These are phyloP conservation scores for Cotoneaster glaucophyllus DNA, from an alignment of 306 rosid genomes.

Conservation along the genomic window DNA sequence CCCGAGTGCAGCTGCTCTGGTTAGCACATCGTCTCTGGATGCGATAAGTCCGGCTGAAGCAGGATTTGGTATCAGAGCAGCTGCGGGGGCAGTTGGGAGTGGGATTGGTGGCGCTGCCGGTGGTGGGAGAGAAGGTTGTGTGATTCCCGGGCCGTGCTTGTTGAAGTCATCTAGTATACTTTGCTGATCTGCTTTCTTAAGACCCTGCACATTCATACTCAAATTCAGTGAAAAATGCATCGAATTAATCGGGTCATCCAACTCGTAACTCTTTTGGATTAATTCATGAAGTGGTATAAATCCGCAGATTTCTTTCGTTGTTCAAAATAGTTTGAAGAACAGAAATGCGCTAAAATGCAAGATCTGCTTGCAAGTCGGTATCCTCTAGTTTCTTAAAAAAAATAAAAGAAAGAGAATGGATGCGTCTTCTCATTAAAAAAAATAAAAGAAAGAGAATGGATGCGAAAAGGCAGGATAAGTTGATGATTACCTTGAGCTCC, in stretches of 20 bases:
- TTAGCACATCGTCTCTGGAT: slow-evolving; percentile 79
- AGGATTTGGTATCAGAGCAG: slow-evolving; percentile 44
- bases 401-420: no score
- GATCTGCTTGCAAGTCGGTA: neutral
- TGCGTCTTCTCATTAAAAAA: no score
- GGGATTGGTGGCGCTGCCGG: slow-evolving; percentile 29
- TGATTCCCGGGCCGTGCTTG: slow-evolving; percentile 86
- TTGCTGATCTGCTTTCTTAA: slow-evolving; percentile 82
- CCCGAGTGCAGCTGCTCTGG: slow-evolving; percentile 98
- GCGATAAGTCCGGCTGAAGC: slow-evolving; percentile 49
- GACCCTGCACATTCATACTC: slow-evolving; percentile 56
- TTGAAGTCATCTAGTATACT: slow-evolving; percentile 86
- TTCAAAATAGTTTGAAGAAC: neutral
- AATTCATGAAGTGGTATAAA: neutral
- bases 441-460: no score
- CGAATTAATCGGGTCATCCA: no score
- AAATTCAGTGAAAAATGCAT: slow-evolving; percentile 1
- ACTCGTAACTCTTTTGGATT: neutral
- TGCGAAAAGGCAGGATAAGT: slow-evolving; percentile 11
- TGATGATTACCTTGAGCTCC: slow-evolving; percentile 81
- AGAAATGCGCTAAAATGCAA: neutral
- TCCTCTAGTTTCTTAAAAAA: neutral
- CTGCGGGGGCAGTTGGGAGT: slow-evolving; percentile 33
- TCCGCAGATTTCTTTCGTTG: no score
- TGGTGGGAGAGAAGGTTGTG: slow-evolving; percentile 53